A percentile compares a stretch with the other conserved stretches of the same genome.
Evolutionary conservation across 345 rosid genomes (phyloP).

Genomic region (Garcia nutans): DNA sequence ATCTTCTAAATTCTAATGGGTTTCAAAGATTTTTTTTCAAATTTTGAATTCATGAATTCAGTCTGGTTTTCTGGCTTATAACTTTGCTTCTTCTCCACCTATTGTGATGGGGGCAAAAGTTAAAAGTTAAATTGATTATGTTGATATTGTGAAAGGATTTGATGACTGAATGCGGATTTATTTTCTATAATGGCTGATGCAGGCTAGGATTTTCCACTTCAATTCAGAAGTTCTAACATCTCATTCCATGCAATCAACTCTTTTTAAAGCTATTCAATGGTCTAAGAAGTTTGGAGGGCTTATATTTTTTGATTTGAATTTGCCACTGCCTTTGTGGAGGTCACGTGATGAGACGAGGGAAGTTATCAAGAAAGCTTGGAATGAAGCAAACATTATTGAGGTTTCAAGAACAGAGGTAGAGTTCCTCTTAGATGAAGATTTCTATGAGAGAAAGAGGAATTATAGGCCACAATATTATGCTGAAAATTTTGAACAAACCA

Average conservation of each 20-base stretch:
- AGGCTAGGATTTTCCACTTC: slow-evolving; percentile 90
- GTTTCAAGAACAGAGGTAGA: slow-evolving; percentile 82
- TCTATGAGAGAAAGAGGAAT: slow-evolving; percentile 57
- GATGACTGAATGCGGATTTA: slow-evolving; percentile 14
- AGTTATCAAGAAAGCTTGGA: slow-evolving; percentile 67
- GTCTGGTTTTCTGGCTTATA: no score
- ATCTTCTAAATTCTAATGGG: no score
- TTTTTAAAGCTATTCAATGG: slow-evolving; percentile 61
- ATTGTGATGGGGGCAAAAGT: background rate
- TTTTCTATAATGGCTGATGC: slow-evolving; percentile 25
- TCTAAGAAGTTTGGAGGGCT: slow-evolving; percentile 81
- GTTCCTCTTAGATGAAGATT: slow-evolving; percentile 78
- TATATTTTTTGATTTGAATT: slow-evolving; percentile 69
- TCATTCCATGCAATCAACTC: slow-evolving; percentile 52
- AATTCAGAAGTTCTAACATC: slow-evolving; percentile 68
- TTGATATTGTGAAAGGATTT: background rate
- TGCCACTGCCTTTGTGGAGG: slow-evolving; percentile 77
- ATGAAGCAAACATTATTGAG: slow-evolving; percentile 69
- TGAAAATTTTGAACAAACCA: slow-evolving; percentile 61
- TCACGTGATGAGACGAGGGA: slow-evolving; percentile 69
- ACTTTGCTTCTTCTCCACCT: background rate
- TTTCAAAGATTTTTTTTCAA: no score
- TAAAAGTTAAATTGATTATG: background rate
- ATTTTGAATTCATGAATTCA: no score
- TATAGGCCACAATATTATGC: slow-evolving; percentile 78